phyloP scores from a whole-genome alignment of 306 rosid genomes.

The Psophocarpus tetragonolobus region DNA sequence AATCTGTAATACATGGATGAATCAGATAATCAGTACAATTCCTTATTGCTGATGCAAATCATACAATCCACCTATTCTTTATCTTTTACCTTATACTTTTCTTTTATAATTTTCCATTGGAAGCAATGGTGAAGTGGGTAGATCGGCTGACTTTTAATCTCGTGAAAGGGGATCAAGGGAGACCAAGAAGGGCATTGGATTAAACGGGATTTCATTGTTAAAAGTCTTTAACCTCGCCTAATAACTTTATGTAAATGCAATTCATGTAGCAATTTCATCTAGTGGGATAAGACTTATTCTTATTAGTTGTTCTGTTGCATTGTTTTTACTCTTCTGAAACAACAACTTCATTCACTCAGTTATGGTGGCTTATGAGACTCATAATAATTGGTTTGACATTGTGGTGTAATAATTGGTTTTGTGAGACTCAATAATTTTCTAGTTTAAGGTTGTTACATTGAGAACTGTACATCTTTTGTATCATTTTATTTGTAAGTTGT shows the following conservation, averaged over 20 bases:
- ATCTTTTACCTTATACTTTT: not conserved
- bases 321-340: not conserved
- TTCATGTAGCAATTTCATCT: not conserved
- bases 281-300: not conserved
- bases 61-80: not conserved
- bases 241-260: not conserved
- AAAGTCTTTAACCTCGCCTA: not conserved
- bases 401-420: not conserved
- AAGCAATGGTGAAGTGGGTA: not conserved
- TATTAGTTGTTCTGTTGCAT: not conserved
- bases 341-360: not conserved
- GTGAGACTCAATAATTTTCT: not conserved
- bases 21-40: not conserved
- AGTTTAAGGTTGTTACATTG: not conserved
- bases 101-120: not conserved
- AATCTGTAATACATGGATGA: constrained; percentile 1
- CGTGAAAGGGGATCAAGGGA: not conserved
- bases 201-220: not conserved
- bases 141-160: not conserved
- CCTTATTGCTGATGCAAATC: not conserved
- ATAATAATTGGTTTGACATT: not conserved
- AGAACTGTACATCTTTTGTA: not conserved
- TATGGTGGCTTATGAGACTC: not conserved
- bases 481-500: not conserved
- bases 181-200: not conserved